phyloP scores from a whole-genome alignment of 306 rosid genomes.

The Cucumis cinereus region DNA sequence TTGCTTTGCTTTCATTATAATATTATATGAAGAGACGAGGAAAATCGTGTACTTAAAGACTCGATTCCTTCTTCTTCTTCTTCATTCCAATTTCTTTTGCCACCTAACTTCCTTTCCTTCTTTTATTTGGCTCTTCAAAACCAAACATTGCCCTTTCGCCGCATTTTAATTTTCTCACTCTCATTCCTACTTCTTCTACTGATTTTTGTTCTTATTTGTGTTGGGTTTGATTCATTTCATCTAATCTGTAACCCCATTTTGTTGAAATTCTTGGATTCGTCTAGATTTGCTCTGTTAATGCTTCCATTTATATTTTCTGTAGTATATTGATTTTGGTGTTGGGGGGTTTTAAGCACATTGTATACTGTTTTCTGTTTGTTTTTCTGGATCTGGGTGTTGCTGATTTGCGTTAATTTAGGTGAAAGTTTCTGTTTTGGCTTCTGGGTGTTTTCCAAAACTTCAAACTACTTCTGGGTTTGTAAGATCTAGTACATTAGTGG shows the following conservation, averaged over 20 bases:
- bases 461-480: background rate
- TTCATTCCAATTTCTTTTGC: background rate
- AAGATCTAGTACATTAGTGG: constrained; percentile 9
- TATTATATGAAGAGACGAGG: background rate
- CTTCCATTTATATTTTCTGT: background rate
- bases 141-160: background rate
- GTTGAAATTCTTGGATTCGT: background rate
- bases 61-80: background rate
- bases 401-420: background rate
- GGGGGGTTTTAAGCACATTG: background rate
- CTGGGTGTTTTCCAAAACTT: background rate
- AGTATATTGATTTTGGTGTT: background rate
- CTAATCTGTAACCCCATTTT: background rate
- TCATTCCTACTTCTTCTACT: background rate
- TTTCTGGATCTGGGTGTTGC: constrained; percentile 6
- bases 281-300: background rate
- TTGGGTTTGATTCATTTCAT: background rate
- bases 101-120: background rate
- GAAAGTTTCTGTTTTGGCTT: background rate
- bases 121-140: background rate
- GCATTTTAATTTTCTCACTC: background rate
- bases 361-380: background rate
- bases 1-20: background rate
- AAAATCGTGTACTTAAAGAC: background rate
- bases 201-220: background rate